These are phyloP conservation scores for Neonectria neomacrospora DNA, from an alignment of 2,329 filamentous ascomycete species.

Conservation along the genomic window DNA sequence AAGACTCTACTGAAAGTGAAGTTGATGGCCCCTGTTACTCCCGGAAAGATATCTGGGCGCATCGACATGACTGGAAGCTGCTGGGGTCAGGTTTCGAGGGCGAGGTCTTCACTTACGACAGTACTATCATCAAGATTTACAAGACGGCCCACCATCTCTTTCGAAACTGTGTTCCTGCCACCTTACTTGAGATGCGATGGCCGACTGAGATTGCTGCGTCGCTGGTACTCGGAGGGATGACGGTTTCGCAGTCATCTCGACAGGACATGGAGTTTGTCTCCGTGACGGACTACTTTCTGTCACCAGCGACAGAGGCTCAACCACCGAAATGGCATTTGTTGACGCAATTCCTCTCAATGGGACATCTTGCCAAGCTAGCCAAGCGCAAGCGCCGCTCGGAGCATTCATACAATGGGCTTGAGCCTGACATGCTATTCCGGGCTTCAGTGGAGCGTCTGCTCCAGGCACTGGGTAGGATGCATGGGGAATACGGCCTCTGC, in stretches of 20 bases:
- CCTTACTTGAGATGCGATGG: constrained; percentile 36
- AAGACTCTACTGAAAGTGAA: neutral
- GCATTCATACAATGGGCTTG: constrained; percentile 30
- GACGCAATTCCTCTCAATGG: constrained; percentile 43
- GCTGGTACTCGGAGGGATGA: constrained; percentile 44
- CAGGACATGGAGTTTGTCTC: constrained; percentile 41
- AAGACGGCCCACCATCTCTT: constrained; percentile 42
- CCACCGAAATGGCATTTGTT: constrained; percentile 45
- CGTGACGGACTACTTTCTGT: constrained; percentile 47
- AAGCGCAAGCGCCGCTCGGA: constrained; percentile 34
- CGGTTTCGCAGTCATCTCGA: constrained; percentile 4
- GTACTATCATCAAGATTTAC: constrained; percentile 48
- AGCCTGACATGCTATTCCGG: constrained; percentile 46
- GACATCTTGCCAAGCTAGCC: constrained; percentile 43
- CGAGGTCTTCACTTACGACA: constrained; percentile 44
- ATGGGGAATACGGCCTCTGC: constrained; percentile 41
- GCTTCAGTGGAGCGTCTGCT: constrained; percentile 46
- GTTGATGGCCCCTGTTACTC: constrained; percentile 16
- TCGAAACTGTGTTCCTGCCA: constrained; percentile 46
- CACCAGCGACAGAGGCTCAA: constrained; percentile 15
- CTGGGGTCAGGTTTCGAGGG: constrained; percentile 47
- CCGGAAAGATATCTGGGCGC: constrained; percentile 31
- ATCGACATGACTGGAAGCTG: constrained; percentile 42
- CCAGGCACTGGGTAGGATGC: constrained; percentile 41
- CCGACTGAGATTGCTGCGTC: constrained; percentile 48